Base-by-base conservation (phyloP, 2,329 filamentous ascomycete species). In the Sporothrix variecibatus region DNA sequence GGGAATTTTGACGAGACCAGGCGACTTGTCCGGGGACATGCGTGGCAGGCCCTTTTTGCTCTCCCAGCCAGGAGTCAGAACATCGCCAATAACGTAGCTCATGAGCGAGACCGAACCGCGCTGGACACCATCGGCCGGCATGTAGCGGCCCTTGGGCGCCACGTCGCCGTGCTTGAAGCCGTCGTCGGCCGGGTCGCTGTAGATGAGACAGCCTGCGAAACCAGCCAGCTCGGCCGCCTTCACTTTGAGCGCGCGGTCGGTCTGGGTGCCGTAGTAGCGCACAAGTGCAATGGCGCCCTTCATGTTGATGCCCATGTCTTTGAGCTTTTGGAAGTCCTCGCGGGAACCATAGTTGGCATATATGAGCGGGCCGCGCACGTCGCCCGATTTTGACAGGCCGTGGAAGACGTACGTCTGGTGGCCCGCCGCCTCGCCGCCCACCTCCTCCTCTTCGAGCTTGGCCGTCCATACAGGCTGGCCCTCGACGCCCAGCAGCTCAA, bases 331-430 rank as follows among this genome's bases (percentile, higher is more conserved):
- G 81, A 97, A 98, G 81, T 99, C 96, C 60, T 93, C 90, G 70
- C 90, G 88, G 60, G 93, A 92, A 15, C 96, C 97, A 79, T 95
- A 97, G 82, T 98, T 98, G 72, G 92, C 95, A 81, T 97, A 99
- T 0, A 99, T 89, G 62, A 98, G 82, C 26, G 93, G 95, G 0
- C 96, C 96, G 34, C 89, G 93, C 51, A 95, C 94, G 79, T 96
- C 93, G 60, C 95, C 96, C 0, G 92, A 88, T 80, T 93, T 94
- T 23, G 95, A 97, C 80, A 96, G 91, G 1, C 94, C 96, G 81
- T 98, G 95, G 80, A 97, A 99, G 8, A 90, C 91, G 67, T 88
- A 87, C 0, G 94, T 95, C 82, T 95, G 91, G 77, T 90, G 87
- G 38, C 89, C 87, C 1, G 86, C 84, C 2, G 87, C 86, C 75